These are phyloP conservation scores for Cyberlindnera euphorbiae DNA, from an alignment of 805 yeast species.

Conservation along the genomic window DNA sequence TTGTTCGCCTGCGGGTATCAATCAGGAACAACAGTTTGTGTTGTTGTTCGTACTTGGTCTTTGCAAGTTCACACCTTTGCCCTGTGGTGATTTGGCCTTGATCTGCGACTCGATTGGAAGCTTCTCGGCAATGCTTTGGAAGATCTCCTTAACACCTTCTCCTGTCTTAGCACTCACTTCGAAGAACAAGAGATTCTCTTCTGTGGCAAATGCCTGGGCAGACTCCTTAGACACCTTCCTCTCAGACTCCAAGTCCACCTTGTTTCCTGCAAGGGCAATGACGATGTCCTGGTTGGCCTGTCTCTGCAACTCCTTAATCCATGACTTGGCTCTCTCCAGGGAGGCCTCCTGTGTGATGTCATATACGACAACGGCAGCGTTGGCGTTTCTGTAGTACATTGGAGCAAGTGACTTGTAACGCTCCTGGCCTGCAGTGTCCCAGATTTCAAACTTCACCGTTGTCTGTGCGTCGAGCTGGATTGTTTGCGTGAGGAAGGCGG, in stretches of 20 bases:
- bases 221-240: slow-evolving; percentile 40
- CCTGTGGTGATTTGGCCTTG: slow-evolving; percentile 18
- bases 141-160: slow-evolving; percentile 41
- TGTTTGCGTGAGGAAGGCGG: slow-evolving; percentile 73
- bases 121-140: slow-evolving; percentile 45
- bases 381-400: slow-evolving; percentile 78
- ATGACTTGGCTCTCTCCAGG: slow-evolving; percentile 61
- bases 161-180: slow-evolving; percentile 62
- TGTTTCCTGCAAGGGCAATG: slow-evolving; percentile 75
- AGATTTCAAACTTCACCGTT: slow-evolving; percentile 68
- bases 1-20: too few relatives aligned
- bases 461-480: slow-evolving; percentile 49
- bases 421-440: slow-evolving; percentile 90
- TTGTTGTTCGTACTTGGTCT: slow-evolving; percentile 41
- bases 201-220: slow-evolving; percentile 53
- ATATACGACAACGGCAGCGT: slow-evolving; percentile 74
- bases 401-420: slow-evolving; percentile 74
- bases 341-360: slow-evolving; percentile 68
- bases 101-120: slow-evolving; percentile 30
- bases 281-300: slow-evolving; percentile 60
- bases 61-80: slow-evolving; percentile 32
- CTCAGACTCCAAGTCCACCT: slow-evolving; percentile 51
- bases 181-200: slow-evolving; percentile 43
- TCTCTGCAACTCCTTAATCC: slow-evolving; percentile 72
- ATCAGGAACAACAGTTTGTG: slow-evolving; percentile 35